phyloP scores from a whole-genome alignment of 2,329 filamentous ascomycete species.

The Malbranchea cinnamomea region DNA sequence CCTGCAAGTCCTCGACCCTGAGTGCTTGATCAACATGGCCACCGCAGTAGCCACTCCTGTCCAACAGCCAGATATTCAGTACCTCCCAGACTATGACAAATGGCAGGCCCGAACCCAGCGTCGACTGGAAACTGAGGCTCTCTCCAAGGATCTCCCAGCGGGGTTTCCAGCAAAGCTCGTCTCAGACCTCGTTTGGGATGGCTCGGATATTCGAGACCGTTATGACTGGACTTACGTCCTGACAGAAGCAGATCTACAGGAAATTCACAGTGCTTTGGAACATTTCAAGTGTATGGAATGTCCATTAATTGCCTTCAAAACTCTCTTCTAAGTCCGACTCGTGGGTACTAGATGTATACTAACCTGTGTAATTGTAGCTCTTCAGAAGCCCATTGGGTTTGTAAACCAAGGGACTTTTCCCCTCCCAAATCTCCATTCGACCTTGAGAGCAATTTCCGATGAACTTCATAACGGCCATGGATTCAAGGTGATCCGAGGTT shows the following conservation, averaged over 20 bases:
- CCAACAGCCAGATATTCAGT: constrained; percentile 21
- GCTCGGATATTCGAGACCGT: background rate
- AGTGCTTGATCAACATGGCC: too few species aligned
- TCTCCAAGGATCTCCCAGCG: background rate
- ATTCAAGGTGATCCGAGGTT: constrained; percentile 31
- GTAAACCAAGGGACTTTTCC: constrained; percentile 34
- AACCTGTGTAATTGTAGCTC: too few species aligned
- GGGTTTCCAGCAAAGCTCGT: background rate
- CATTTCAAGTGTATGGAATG: background rate
- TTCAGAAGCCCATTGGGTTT: constrained; percentile 16
- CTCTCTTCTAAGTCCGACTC: background rate
- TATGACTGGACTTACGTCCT: background rate
- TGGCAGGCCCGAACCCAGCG: constrained; percentile 12
- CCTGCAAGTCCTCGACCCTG: too few species aligned
- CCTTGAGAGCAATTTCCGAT: constrained; percentile 20
- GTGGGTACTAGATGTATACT: too few species aligned
- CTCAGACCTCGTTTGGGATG: background rate
- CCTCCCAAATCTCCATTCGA: constrained; percentile 21
- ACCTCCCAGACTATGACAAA: constrained; percentile 16
- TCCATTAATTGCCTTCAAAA: background rate
- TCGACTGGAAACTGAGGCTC: constrained; percentile 14
- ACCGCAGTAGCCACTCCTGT: too few species aligned
- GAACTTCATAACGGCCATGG: constrained; percentile 29
- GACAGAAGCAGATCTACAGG: background rate
- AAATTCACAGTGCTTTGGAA: background rate